phyloP scores from a whole-genome alignment of 805 yeast species.

The Yamadazyma insecticola region DNA sequence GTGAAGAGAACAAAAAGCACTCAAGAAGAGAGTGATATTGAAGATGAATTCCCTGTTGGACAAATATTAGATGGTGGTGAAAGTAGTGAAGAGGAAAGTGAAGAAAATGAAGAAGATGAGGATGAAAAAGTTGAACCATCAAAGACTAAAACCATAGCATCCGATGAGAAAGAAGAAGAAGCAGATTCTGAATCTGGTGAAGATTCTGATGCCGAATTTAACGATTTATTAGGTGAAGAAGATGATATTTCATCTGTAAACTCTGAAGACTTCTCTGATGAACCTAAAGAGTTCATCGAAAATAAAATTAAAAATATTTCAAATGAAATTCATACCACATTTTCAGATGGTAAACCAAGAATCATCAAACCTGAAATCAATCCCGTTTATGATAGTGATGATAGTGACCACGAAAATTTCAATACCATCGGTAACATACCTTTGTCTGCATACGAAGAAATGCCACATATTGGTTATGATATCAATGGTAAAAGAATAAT shows the following conservation, averaged over 20 bases:
- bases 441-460: slow-evolving; percentile 87
- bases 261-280: slow-evolving; percentile 48
- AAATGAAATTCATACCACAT: slow-evolving; percentile 40
- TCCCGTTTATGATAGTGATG: slow-evolving; percentile 94
- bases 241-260: slow-evolving; percentile 37
- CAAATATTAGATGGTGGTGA: too few relatives aligned
- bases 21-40: too few relatives aligned
- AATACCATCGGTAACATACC: slow-evolving; percentile 96
- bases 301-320: slow-evolving; percentile 42
- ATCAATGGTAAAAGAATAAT: slow-evolving; percentile 96
- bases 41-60: too few relatives aligned
- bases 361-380: slow-evolving; percentile 82
- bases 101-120: slow-evolving; percentile 20
- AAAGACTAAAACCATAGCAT: background rate
- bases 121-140: slow-evolving; percentile 27
- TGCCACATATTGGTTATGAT: slow-evolving; percentile 96
- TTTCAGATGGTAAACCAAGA: slow-evolving; percentile 78
- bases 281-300: slow-evolving; percentile 48
- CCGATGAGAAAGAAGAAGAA: slow-evolving; percentile 15
- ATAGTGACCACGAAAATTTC: slow-evolving; percentile 70
- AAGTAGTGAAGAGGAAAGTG: slow-evolving; percentile 17
- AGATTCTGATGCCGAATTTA: slow-evolving; percentile 62
- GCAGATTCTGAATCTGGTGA: slow-evolving; percentile 25
- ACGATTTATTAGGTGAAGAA: slow-evolving; percentile 54
- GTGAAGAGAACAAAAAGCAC: too few relatives aligned